Base-by-base conservation (phyloP, 2,329 filamentous ascomycete genomes). In the Tolypocladium ovalisporum region DNA sequence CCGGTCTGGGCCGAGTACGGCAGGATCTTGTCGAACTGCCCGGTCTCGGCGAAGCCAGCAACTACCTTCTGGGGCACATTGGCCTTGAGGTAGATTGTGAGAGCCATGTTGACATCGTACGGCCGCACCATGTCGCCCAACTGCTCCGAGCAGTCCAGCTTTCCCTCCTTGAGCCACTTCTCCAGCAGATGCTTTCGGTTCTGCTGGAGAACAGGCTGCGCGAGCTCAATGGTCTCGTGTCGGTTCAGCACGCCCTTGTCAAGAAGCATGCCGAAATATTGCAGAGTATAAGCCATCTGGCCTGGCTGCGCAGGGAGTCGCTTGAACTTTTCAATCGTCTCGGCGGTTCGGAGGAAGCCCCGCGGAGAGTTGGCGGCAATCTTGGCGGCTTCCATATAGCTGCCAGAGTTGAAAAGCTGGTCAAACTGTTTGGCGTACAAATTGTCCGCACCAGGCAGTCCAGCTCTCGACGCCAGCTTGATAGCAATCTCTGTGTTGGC, bases 291-390 rank as follows among this genome's bases (percentile, higher is more conserved):
- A 1, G 94, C 96, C 76, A 99, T 90, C 71, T 95, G 89, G 51
- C 90, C 90, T 37, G 86, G 86, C 64, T 89, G 84, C 60, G 86
- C 83, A 17, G 90, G 90, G 19, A 95, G 80, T 57, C 83, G 84
- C 83, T 97, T 97, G 78, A 99, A 95, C 65, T 89, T 87, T 75
- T 97, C 92, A 70, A 99, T 97, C 8, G 94, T 99, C 68, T 96
- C 90, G 27, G 90, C 82, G 2, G 93, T 97, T 63, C 94, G 89
- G 57, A 99, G 80, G 79, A 99, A 99, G 53, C 94, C 94, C 59
- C 93, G 86, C 3, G 94, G 94, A 3, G 94, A 99, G 78, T 95
- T 96, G 54, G 94, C 95, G 51, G 94, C 95, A 65, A 96, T 88
- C 80, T 96, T 97, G 54, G 94, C 94, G 59, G 94, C 94, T 68